phyloP scores from a whole-genome alignment of 177 flowering plant genomes.

The Telopea speciosissima region DNA sequence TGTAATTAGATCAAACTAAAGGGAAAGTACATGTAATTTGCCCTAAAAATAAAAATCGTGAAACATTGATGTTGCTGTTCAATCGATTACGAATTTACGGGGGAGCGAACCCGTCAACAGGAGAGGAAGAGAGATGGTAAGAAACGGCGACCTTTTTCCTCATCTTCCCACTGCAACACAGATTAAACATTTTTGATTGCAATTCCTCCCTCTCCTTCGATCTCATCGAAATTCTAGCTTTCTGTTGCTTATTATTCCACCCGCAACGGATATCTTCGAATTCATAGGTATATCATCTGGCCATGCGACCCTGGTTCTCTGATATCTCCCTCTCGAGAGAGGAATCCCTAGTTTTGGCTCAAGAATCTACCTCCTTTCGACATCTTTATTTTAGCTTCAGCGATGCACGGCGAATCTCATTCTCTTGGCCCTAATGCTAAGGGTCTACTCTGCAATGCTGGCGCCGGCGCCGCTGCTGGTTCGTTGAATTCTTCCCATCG shows the following conservation, averaged over 20 bases:
- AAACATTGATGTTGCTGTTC: too few species aligned
- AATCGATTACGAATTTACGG: too few species aligned
- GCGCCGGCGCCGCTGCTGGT: constrained; percentile 99
- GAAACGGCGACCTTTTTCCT: constrained; percentile 12
- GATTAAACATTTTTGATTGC: constrained; percentile 1
- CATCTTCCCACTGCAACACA: neutral
- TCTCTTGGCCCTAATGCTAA: constrained; percentile 47
- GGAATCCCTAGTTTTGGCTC: constrained; percentile 33
- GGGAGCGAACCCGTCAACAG: neutral
- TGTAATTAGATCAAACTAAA: too few species aligned
- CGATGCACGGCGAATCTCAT: constrained; percentile 39
- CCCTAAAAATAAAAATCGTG: too few species aligned
- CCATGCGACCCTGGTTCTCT: constrained; percentile 72
- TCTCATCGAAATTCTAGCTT: constrained; percentile 17
- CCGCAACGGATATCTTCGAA: constrained; percentile 7
- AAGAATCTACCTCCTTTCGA: neutral
- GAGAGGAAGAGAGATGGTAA: neutral
- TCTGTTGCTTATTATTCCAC: neutral
- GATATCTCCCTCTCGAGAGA: constrained; percentile 58
- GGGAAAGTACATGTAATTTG: too few species aligned
- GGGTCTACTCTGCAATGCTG: constrained; percentile 80
- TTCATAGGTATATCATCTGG: constrained; percentile 26
- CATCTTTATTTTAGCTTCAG: neutral
- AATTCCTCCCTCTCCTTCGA: constrained; percentile 5
- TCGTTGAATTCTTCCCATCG: constrained; percentile 1